Percentiles rank a stretch among this genome's conserved stretches.
Conservation (phyloP, 345 rosid species). For the Angophora floribunda region DNA sequence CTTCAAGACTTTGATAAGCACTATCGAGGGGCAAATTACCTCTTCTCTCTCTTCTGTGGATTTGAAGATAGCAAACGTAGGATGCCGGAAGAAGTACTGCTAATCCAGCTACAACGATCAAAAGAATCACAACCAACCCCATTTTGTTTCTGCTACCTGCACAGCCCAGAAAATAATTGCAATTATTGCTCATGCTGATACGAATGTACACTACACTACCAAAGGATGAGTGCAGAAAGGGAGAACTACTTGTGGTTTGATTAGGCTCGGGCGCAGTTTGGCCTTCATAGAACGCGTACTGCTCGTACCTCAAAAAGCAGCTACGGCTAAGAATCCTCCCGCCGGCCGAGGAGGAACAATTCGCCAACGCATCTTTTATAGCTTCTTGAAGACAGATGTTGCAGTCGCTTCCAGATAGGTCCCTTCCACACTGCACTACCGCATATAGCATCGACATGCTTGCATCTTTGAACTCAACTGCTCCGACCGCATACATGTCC, state of each 20-base stretch:
- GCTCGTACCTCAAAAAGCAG: conserved; percentile 31
- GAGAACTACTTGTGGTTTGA: neutral
- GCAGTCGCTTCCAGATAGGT: conserved; percentile 14
- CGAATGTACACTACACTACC: too few species aligned
- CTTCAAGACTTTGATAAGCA: too few species aligned
- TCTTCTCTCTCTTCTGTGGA: too few species aligned
- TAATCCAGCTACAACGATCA: neutral
- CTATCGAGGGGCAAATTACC: too few species aligned
- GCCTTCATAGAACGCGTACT: conserved; percentile 17
- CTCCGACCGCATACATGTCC: conserved; percentile 2
- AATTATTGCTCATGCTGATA: too few species aligned
- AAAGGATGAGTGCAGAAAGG: too few species aligned
- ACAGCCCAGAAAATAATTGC: neutral
- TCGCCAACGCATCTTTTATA: neutral
- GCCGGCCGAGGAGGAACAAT: conserved; percentile 12
- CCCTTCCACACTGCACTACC: conserved; percentile 20
- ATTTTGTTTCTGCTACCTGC: conserved; percentile 1
- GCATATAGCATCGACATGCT: conserved; percentile 4
- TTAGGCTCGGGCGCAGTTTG: neutral
- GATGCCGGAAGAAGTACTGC: neutral
- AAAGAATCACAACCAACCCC: conserved; percentile 2
- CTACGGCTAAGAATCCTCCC: conserved; percentile 20
- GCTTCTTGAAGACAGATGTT: conserved; percentile 17
- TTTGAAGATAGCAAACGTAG: too few species aligned
- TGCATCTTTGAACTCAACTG: neutral